Base-by-base conservation (phyloP, 805 yeast genomes). In the Yarrowia sp. region DNA sequence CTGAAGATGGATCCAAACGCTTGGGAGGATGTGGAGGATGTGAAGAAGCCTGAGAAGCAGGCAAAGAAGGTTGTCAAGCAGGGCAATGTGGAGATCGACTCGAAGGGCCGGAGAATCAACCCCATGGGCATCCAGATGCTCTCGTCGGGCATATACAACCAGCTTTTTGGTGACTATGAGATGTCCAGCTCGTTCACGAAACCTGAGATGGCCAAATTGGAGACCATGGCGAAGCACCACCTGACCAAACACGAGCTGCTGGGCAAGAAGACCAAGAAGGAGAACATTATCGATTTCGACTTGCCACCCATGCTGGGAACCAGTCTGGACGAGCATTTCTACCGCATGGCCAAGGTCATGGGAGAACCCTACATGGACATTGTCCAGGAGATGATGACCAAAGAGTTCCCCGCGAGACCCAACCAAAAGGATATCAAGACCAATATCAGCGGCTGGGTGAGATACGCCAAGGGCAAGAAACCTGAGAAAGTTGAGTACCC, bases 271-370 rank as follows among this genome's bases (percentile, higher is more conserved):
- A 88, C 97, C 1, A 80, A 81, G 1, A 73, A 83, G 1, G 72
- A 78, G 1, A 80, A 79, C 1, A 92, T 96, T 0, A 59, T 65
- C 16, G 61, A 47, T 14, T 78, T 87, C 36, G 44, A 64, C 69
- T 70, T 92, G 13, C 99, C 99, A 0, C 72, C 74, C 22, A 71
- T 93, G n/a, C 84, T 85, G 58, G 99, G 98, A 0, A 27, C 29
- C 4, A 76, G 84, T 7, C 73, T 94, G 7, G 96, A 88, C 70
- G 96, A 90, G 69, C 99, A 94, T 76, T 94, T 94, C 71, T 80
- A 84, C 67, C 79, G 81, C 64, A 71, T 73, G 3, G 98, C 96
- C 0, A 68, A 74, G 21, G 73, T 76, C 62, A 80, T 83, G 49
- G 74, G 86, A 0, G 80, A 82, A 44, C 87, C 90, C 0, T 92